Conservation (phyloP, 1,139 yeast species). For the Suhomyces bolitotheri region DNA sequence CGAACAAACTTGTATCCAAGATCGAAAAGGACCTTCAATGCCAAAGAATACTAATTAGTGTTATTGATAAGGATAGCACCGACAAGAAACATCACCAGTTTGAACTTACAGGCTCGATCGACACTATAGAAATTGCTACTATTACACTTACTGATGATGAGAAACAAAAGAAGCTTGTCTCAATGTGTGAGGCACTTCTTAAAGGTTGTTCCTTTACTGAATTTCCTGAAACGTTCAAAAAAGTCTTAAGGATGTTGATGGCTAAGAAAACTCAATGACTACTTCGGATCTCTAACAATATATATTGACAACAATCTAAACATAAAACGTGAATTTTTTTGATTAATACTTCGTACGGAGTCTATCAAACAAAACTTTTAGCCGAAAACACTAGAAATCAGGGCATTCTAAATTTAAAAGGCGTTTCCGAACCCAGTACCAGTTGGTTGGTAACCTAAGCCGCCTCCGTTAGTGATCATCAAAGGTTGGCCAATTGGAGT, state of each 20-base stretch:
- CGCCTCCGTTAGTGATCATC: constrained; percentile 65
- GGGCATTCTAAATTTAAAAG: constrained; percentile 23
- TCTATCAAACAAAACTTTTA: constrained; percentile 8
- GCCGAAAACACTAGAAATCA: constrained; percentile 1
- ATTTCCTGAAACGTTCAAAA: constrained; percentile 21
- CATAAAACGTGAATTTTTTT: constrained; percentile 11
- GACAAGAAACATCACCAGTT: constrained; percentile 13
- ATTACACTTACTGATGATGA: constrained; percentile 8
- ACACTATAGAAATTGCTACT: constrained; percentile 17
- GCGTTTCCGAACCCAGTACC: constrained; percentile 69
- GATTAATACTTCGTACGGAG: constrained; percentile 5
- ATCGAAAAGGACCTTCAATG: constrained; percentile 30
- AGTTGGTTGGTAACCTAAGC: constrained; percentile 62
- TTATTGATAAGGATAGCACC: constrained; percentile 3
- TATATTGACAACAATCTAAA: constrained; percentile 10
- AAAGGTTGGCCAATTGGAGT: constrained; percentile 52
- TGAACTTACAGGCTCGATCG: constrained; percentile 23
- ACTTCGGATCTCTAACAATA: constrained; percentile 4
- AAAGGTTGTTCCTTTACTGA: constrained; percentile 20
- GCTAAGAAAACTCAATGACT: no score
- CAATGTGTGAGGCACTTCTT: constrained; percentile 19
- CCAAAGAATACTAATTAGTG: constrained; percentile 20
- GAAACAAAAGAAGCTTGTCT: neutral
- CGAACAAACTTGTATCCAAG: constrained; percentile 11
- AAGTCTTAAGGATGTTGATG: constrained; percentile 15